Conservation (phyloP, 2,329 filamentous ascomycete genomes). For the Hypoxylon sp. region DNA sequence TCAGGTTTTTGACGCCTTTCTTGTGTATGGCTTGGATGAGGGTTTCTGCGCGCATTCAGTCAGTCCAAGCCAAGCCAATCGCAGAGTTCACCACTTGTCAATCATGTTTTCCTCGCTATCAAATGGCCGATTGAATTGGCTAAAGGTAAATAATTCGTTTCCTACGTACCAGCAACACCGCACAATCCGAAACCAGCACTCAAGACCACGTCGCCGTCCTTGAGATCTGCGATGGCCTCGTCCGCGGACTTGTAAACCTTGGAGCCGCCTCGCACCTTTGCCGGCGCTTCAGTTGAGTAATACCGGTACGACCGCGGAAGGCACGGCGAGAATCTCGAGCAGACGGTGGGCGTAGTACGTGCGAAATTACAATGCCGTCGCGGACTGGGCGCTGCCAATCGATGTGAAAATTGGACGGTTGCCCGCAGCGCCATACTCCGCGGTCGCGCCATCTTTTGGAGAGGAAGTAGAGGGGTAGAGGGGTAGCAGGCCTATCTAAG, state of each 20-base stretch:
- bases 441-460: conserved; percentile 46
- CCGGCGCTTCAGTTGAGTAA: conserved; percentile 45
- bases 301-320: conserved; percentile 28
- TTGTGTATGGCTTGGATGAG: conserved; percentile 76
- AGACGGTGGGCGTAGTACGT: not conserved
- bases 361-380: conserved; percentile 36
- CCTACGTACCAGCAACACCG: conserved; percentile 72
- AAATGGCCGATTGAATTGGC: not conserved
- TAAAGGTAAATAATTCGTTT: not conserved
- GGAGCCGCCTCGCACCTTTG: conserved; percentile 53
- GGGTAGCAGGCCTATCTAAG: conserved; percentile 16
- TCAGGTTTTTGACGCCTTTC: conserved; percentile 72
- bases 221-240: conserved; percentile 76
- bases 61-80: conserved; percentile 9
- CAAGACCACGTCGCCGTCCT: conserved; percentile 77
- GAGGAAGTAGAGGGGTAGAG: conserved; percentile 4
- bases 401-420: conserved; percentile 47
- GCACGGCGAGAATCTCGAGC: conserved; percentile 34
- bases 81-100: not conserved
- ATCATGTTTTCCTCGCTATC: not conserved
- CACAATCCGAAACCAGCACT: conserved; percentile 87
- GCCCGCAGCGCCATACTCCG: conserved; percentile 45
- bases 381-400: conserved; percentile 43
- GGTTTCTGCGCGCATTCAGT: conserved; percentile 65
- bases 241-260: conserved; percentile 70